Base-by-base conservation (phyloP, 2,329 filamentous ascomycete genomes). In the Talaromyces atroroseus region DNA sequence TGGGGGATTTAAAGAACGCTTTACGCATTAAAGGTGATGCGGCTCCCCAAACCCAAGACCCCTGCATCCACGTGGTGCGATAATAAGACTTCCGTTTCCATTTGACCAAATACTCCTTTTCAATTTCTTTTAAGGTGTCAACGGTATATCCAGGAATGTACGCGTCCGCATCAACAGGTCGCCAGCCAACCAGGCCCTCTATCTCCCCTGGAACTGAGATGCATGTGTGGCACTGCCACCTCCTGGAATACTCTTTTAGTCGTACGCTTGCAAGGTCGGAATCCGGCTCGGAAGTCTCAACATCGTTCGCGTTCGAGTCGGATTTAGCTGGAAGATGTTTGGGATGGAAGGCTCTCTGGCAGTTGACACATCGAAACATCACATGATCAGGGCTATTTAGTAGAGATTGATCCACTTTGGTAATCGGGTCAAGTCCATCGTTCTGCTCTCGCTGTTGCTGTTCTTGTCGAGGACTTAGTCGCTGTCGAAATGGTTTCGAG, bases 51-150 rank as follows among this genome's bases (percentile, higher is more conserved):
- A 95, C 81, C 94, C 94, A 99, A 16, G 87, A 80, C 12, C 92
- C 94, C 10, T 90, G 84, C 80, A 90, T 88, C 94, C 95, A 99
- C 6, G 78, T 80, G 53, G 89, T 90, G 61, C 89, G 86, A 60
- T 86, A 87, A 66, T 96, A 95, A 0, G 92, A 96, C 56, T 83
- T 80, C 0, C 79, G 78, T 46, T 88, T 84, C 90, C 92, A 97
- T 68, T 94, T 96, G 64, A 99, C 76, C 2, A 99, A 81, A 66
- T 97, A 99, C 63, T 96, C 90, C 62, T 92, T 92, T n/a, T 88
- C 79, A 54, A 90, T 87, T 65, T 94, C 87, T 11, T 74, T 71
- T n/a, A 89, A 74, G 53, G 82, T 74, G 26, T 83, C 74, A 49
- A 79, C 78, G 1, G 76, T 74, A 52, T 79, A 76, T 1, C 80